Base-by-base conservation (phyloP, 164 flowering plant species). In the Dillenia turbinata region DNA sequence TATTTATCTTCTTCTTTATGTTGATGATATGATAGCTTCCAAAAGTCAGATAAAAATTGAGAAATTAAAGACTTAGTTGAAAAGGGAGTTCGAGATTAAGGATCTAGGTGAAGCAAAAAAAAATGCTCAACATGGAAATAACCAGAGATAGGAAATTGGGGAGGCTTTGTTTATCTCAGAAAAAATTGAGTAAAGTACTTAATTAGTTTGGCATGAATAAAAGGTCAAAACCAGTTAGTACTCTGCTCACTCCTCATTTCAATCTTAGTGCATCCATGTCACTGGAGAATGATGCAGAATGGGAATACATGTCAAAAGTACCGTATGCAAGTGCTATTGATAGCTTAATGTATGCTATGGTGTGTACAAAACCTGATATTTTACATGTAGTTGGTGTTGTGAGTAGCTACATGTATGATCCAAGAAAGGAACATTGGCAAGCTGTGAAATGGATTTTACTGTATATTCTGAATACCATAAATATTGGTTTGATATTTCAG, bases 51-150 rank as follows among this genome's bases (percentile, higher is more conserved):
- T 33, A 15, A 56, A 66, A 49, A 59, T 66, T 50, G 63, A 47
- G 4, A 64, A 33, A 33, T 33, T 33, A 0, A 33, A 33, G 0
- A 33, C 40, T 4, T 5, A 33, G 0, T 0, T 5, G 7, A 33
- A 33, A 33, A 33, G 7, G 40, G 7, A 33, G 40, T 33, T 26
- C 5, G 40, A 5, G 40, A 33, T 33, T 6, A 33, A 33, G 5
- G 7, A 33, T 33, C 7, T 33, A 33, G 7, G 40, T 33, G 5
- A 58, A 14, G 57, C 69, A 2, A 51, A 52, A 51, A 51, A 66
- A 52, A 11, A 66, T 66, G 13, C 57, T 66, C 10, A 58, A 4
- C 0, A 61, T 67, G 55, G 65, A 67, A 51, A 67, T 67, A 7
- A 9, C 6, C 40, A 33, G 40, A 33, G 5, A 33, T 33, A 33